phyloP scores from a whole-genome alignment of 306 rosid species.

The Styphnolobium japonicum region DNA sequence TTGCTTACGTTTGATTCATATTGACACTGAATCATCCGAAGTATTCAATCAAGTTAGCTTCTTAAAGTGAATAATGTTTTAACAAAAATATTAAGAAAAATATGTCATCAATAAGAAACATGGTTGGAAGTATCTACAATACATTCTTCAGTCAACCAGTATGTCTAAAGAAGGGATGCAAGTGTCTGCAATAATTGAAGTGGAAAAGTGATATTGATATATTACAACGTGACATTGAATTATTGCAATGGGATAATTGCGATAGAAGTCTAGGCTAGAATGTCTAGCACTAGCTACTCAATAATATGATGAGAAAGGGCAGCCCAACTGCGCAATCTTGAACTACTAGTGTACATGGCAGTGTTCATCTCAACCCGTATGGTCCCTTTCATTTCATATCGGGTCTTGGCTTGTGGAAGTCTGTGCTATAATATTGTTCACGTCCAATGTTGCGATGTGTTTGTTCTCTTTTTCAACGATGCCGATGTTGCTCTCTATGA shows the following conservation, averaged over 20 bases:
- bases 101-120: not conserved
- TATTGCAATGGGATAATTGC: not conserved
- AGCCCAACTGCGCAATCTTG: not conserved
- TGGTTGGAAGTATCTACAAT: not conserved
- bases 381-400: slow-evolving; percentile 2
- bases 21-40: too few relatives aligned
- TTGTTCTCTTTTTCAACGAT: too few relatives aligned
- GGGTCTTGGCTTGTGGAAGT: not conserved
- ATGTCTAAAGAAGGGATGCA: not conserved
- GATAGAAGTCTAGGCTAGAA: too few relatives aligned
- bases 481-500: too few relatives aligned
- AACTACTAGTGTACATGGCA: not conserved
- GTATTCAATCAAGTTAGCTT: too few relatives aligned
- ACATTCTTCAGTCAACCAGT: not conserved
- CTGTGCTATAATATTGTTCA: not conserved
- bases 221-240: not conserved
- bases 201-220: not conserved
- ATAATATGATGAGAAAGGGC: not conserved
- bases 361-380: not conserved
- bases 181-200: not conserved
- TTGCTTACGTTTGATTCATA: too few relatives aligned
- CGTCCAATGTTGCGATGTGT: too few relatives aligned
- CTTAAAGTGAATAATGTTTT: too few relatives aligned
- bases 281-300: not conserved
- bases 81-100: not conserved